Base-by-base conservation (phyloP, 2,329 filamentous ascomycete species). In the Hyphodiscus sp. region DNA sequence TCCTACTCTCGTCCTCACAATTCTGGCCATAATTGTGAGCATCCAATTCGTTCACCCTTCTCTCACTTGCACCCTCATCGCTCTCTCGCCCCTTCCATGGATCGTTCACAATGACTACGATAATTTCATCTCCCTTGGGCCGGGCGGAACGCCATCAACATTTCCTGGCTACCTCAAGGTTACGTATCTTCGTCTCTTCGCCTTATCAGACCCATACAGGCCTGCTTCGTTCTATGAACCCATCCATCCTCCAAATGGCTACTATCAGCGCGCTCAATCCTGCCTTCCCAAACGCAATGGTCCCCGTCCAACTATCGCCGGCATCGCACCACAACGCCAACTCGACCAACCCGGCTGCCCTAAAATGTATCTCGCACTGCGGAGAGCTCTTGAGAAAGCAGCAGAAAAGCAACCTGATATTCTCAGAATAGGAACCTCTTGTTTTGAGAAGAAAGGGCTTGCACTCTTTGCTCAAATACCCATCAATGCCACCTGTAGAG, bases 271-370 rank as follows among this genome's bases (percentile, higher is more conserved):
- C 30, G 47, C 63, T 46, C 57, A 67, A 49, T 63, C 67, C 33
- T 68, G 71, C 30, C 74, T 94, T 0, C 82, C 86, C 1, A 76
- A 76, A 53, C 83, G 89, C 0, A 65, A 70, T 2, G 86, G 85
- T 0, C 74, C 77, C 1, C 79, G 87, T 1, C 90, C 89, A 1
- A 67, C 70, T 2, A 85, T 91, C 10, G 80, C 76, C 42, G 89
- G 89, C 47, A 89, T 95, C 54, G 89, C 89, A 1, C 89, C 89
- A 0, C 89, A 95, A 65, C 80, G 89, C 2, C 89, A 95, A 70
- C 75, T 85, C 18, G 80, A 86, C 67, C 88, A 95, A 65, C 76
- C 76, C 42, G 80, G 81, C 11, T 75, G 75, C 5, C 54, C 67
- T 5, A 65, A 70, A 15, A 79, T 82, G 65, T 84, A 85, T 67